These are phyloP conservation scores for Ustilago hordei DNA, from an alignment of 1,284 basidiomycete genomes.

Conservation along the genomic window DNA sequence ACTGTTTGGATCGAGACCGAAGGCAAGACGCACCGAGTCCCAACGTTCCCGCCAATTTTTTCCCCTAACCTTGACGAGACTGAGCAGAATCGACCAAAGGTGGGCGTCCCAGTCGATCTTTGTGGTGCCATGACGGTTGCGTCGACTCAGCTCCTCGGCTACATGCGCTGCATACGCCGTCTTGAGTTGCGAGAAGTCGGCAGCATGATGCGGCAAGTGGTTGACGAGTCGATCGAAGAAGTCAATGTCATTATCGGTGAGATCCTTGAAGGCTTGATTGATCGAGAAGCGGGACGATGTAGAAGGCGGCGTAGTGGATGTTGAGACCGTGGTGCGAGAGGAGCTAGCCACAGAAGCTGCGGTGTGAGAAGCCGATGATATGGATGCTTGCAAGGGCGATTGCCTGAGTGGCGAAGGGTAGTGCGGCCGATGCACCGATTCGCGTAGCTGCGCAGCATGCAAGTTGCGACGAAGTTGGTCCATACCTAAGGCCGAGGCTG, in stretches of 20 bases:
- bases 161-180: conserved; percentile 50
- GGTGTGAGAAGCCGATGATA: conserved; percentile 43
- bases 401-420: conserved; percentile 47
- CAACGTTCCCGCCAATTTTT: conserved; percentile 63
- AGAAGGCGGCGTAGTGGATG: conserved; percentile 33
- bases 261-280: conserved; percentile 38
- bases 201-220: conserved; percentile 40
- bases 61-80: conserved; percentile 64
- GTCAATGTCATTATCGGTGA: conserved; percentile 49
- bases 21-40: conserved; percentile 61
- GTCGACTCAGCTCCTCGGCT: conserved; percentile 21
- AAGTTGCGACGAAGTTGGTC: conserved; percentile 27
- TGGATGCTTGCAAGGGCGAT: conserved; percentile 44
- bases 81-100: conserved; percentile 65
- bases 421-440: conserved; percentile 33
- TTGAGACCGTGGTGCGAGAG: conserved; percentile 28
- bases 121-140: neutral
- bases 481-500: neutral
- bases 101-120: conserved; percentile 51
- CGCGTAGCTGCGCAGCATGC: conserved; percentile 19
- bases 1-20: conserved; percentile 62
- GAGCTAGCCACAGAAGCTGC: conserved; percentile 42
- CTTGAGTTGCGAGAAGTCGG: conserved; percentile 64
- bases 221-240: conserved; percentile 64
- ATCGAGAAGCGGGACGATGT: conserved; percentile 46